Base-by-base conservation (phyloP, 192 early-diverging fungal genomes). In the Coemansia pectinata region DNA sequence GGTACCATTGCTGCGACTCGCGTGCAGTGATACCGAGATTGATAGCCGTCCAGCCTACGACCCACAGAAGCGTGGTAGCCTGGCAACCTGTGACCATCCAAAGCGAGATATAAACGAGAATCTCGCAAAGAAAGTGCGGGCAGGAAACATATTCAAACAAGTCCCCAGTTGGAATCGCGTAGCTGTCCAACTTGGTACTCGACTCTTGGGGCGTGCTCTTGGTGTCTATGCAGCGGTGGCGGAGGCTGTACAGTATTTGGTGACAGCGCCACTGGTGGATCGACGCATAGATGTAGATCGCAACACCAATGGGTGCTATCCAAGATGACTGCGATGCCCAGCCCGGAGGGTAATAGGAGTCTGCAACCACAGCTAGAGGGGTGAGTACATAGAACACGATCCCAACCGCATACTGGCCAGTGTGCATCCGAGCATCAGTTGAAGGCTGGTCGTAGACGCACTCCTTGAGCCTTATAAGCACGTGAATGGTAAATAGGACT, bases 91-190 rank as follows among this genome's bases (percentile, higher is more conserved):
- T 76, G 29, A 89, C 72, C n/a, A 90, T 69, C 36, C 83, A 84
- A 15, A 90, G 66, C 3, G 85, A 84, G 31, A 86, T 8, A 66
- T 93, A 93, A 19, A 93, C 76, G 4, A 93, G 59, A 53, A 93
- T 90, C 70, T 93, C 91, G 60, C 87, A 87, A 17, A 89, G 81
- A 62, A 89, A 93, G 76, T 93, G 91, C 31, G 91, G 90, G 3
- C 84, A 78, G 10, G 87, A 85, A 3, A 90, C 70, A 38, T 77
- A 78, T 47, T 85, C 67, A 68, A 91, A 93, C 87, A 89, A 85
- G 63, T 90, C 89, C 33, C 90, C 90, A 42, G 71, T 74, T 1
- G 91, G 90, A 21, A 93, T 79, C 45, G 67, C 75, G 66, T 93
- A 93, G 7, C 39, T 29, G 14, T 10, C 65, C 11, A 15, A 4